Evolutionary conservation across 139 green algal genomes (phyloP).

Genomic region (Tetraselmis chui): DNA sequence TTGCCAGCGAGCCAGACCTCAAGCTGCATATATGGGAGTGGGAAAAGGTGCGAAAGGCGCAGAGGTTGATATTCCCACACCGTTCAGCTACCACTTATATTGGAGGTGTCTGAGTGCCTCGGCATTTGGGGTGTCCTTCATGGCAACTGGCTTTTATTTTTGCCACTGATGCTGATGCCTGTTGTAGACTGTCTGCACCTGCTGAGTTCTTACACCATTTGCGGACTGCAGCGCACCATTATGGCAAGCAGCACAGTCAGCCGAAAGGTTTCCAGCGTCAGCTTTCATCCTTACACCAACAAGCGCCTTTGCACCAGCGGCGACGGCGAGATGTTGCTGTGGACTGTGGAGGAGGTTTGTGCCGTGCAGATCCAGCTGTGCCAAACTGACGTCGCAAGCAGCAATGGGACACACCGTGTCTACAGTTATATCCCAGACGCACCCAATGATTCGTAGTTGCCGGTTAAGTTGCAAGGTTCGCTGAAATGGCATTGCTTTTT

Average conservation of each 20-base stretch:
- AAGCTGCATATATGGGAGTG: background rate
- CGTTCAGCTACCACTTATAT: no score
- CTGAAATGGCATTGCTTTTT: background rate
- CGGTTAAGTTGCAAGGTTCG: no score
- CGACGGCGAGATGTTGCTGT: background rate
- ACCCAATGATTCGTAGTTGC: no score
- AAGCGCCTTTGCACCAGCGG: background rate
- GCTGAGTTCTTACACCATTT: background rate
- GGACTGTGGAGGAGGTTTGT: background rate
- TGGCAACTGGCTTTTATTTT: no score
- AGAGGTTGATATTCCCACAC: no score
- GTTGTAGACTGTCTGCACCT: background rate
- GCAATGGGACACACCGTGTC: no score
- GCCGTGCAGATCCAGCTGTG: no score
- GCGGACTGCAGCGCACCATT: background rate
- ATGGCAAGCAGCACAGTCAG: background rate
- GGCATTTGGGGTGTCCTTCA: no score
- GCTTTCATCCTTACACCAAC: background rate
- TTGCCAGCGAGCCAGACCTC: background rate
- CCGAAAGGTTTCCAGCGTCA: background rate
- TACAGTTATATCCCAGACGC: no score
- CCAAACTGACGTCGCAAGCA: no score
- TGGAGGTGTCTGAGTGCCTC: no score
- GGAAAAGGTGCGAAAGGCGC: background rate
- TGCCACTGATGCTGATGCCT: no score